A percentile compares a stretch with the other conserved stretches of the same genome.
Evolutionary conservation across 371 early-diverging fungal genomes (phyloP).

Genomic region (Rhizopus delemar): DNA sequence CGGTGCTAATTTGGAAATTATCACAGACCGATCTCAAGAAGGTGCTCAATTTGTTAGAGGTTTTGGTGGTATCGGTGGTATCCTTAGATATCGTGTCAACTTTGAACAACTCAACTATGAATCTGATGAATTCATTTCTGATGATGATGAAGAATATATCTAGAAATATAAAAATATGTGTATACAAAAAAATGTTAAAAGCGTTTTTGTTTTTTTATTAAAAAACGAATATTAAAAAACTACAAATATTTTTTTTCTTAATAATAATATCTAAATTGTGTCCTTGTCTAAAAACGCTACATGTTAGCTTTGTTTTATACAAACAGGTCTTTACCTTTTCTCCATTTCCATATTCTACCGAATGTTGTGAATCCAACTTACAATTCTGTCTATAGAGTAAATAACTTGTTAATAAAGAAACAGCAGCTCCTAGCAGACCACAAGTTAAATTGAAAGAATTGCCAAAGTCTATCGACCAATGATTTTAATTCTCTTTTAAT

Average conservation of each 20-base stretch:
- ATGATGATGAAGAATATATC: slow-evolving; percentile 35
- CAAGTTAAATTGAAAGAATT: slow-evolving; percentile 23
- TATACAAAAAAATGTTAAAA: background rate
- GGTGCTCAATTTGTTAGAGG: slow-evolving; percentile 99
- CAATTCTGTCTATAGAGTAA: slow-evolving; percentile 23
- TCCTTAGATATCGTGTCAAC: slow-evolving; percentile 94
- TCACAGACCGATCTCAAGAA: slow-evolving; percentile 97
- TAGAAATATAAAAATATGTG: slow-evolving; percentile 4
- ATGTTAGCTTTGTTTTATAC: background rate
- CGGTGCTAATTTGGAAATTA: slow-evolving; percentile 92
- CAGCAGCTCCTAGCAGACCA: slow-evolving; percentile 13
- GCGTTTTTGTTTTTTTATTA: slow-evolving; percentile 2
- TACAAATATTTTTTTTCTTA: background rate
- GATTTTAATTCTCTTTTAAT: background rate
- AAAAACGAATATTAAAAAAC: background rate
- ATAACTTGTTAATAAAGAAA: slow-evolving; percentile 25
- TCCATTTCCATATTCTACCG: background rate
- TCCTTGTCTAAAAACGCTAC: background rate
- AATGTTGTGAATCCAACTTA: slow-evolving; percentile 1
- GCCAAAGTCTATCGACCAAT: slow-evolving; percentile 22
- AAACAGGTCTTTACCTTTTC: background rate
- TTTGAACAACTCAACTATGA: slow-evolving; percentile 62
- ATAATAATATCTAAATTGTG: slow-evolving; percentile 17
- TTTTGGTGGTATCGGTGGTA: slow-evolving; percentile 99
- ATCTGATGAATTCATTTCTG: slow-evolving; percentile 51